A percentile compares a stretch with the other conserved stretches of the same genome.
Conservation (phyloP, 164 flowering plant species). For the Piper betle region DNA sequence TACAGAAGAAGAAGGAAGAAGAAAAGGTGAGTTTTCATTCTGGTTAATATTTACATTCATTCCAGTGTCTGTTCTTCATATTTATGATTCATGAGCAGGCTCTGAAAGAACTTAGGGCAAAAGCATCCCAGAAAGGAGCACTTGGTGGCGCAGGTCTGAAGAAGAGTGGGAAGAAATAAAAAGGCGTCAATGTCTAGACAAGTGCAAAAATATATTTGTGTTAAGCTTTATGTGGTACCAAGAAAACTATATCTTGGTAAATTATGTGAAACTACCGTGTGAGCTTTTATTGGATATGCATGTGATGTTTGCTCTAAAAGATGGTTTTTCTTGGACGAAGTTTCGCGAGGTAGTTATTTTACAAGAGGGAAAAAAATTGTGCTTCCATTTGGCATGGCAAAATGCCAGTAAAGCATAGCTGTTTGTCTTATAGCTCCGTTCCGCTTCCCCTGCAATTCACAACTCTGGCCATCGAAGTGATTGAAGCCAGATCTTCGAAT, state of each 20-base stretch:
- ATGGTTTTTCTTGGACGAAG: too few species aligned
- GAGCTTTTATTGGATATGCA: not conserved
- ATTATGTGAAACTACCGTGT: not conserved
- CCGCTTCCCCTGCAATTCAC: too few species aligned
- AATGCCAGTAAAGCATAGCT: too few species aligned
- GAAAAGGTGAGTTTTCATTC: constrained; percentile 45
- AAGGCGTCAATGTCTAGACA: not conserved
- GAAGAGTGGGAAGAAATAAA: constrained; percentile 89
- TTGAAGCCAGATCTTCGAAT: too few species aligned
- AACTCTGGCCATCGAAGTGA: too few species aligned
- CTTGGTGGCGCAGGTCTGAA: constrained; percentile 89
- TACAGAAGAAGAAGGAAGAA: constrained; percentile 90
- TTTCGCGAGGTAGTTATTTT: too few species aligned
- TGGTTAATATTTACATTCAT: not conserved
- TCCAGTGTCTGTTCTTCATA: not conserved
- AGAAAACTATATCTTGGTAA: too few species aligned
- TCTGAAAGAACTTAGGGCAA: constrained; percentile 73
- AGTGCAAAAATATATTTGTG: not conserved
- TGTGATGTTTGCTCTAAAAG: too few species aligned
- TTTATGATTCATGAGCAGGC: constrained; percentile 32
- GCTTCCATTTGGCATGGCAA: too few species aligned
- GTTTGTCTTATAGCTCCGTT: too few species aligned
- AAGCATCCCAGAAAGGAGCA: constrained; percentile 75
- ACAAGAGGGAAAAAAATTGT: too few species aligned
- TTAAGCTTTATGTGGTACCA: too few species aligned